phyloP scores from a whole-genome alignment of 352 stramenopile genomes.

The Globisporangium polare region DNA sequence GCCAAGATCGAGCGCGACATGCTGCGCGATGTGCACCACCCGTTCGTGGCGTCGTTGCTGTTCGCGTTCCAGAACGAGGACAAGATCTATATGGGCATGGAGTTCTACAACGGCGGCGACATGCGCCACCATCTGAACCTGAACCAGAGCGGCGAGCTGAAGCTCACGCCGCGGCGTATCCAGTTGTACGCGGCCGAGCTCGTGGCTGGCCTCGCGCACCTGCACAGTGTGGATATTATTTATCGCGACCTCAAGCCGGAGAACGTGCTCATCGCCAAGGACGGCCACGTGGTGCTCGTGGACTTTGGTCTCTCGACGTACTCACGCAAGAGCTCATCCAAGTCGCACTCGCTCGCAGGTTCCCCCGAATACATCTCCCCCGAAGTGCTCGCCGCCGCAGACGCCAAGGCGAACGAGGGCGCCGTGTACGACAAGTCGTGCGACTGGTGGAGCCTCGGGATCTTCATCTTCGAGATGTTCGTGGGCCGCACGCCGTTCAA shows the following conservation, averaged over 20 bases:
- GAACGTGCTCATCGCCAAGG: constrained; percentile 85
- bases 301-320: constrained; percentile 91
- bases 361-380: constrained; percentile 91
- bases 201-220: constrained; percentile 75
- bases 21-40: constrained; percentile 92
- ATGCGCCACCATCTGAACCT: constrained; percentile 84
- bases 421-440: constrained; percentile 76
- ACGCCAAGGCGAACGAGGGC: constrained; percentile 30
- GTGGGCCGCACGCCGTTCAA: constrained; percentile 91
- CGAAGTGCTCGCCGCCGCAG: constrained; percentile 79
- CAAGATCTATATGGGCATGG: constrained; percentile 98
- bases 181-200: constrained; percentile 85
- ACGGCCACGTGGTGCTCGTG: constrained; percentile 87
- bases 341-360: constrained; percentile 69
- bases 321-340: constrained; percentile 39
- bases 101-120: constrained; percentile 98
- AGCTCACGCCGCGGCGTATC: constrained; percentile 66
- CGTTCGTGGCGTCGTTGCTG: constrained; percentile 96
- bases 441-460: constrained; percentile 90
- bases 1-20: constrained; percentile 94
- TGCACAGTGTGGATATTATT: constrained; percentile 90
- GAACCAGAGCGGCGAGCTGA: constrained; percentile 57
- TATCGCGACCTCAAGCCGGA: constrained; percentile 88
- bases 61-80: constrained; percentile 98
- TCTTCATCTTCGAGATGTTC: constrained; percentile 91